Base-by-base conservation (phyloP, 768 basidiomycete genomes). In the Leccinellum albellum region DNA sequence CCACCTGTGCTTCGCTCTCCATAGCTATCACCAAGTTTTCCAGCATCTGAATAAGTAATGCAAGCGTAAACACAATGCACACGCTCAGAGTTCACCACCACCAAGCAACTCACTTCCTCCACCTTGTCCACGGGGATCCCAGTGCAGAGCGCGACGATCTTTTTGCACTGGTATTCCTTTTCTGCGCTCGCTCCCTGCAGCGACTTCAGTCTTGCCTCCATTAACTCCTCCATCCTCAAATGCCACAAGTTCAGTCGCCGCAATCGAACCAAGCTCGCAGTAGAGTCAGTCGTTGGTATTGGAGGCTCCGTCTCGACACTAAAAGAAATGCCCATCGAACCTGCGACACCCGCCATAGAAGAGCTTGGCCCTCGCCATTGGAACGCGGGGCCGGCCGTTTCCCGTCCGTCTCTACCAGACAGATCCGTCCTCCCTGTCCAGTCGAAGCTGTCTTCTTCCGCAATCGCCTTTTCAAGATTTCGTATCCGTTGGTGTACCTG, bases 81-180 rank as follows among this genome's bases (percentile, higher is more conserved):
- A 60, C 35, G 45, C 48, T 48, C 56, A 55, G 58, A 26, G 56
- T 55, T 46, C 55, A 53, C 50, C 53, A 53, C 55, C 62, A 52
- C 60, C 58, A 55, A 46, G 51, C 42, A n/a, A 81, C 88, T 79
- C 70, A 95, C 94, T 67, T 86, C 86, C 70, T 97, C 96, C 51
- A 98, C 89, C 71, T 88, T 86, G 65, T 96, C 93, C 46, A 90
- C 79, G 2, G 89, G 84, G 48, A 94, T 86, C 21, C 90, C 89
- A 4, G 92, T 90, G 70, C 92, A 95, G 42, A 94, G 75, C 14
- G 93, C 86, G 24, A 99, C 87, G 58, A 98, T 87, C 75, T 86
- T 94, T 74, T 90, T 88, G 76, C 91, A 96, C 72, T 94, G 88
- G 65, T 89, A 87, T 68, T 94, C 91, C 74, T 89, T 93, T 74